These are phyloP conservation scores for Euphrasia arctica DNA, from an alignment of 305 asterid genomes.

Conservation along the genomic window DNA sequence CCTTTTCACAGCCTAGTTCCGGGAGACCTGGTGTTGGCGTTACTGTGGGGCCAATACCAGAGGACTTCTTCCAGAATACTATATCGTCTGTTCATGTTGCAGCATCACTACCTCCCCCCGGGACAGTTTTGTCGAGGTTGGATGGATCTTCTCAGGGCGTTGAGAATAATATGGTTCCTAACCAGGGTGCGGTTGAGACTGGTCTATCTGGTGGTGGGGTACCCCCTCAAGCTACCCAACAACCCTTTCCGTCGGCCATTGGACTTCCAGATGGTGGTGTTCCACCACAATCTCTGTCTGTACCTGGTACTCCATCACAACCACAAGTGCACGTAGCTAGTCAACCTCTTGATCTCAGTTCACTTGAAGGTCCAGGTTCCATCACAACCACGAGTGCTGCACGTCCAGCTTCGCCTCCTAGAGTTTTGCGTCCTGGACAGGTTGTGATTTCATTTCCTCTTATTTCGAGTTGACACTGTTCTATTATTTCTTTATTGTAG, in stretches of 20 bases:
- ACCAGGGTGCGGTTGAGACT: constrained; percentile 44
- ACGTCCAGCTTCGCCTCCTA: constrained; percentile 80
- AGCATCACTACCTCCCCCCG: constrained; percentile 83
- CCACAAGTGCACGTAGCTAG: constrained; percentile 46
- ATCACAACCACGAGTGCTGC: constrained; percentile 47
- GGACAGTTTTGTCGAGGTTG: constrained; percentile 64
- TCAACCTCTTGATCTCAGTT: constrained; percentile 95
- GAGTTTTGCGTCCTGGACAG: constrained; percentile 97
- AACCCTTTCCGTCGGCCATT: constrained; percentile 42
- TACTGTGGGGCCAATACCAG: constrained; percentile 82
- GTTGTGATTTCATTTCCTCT: constrained; percentile 34
- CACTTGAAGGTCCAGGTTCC: constrained; percentile 84
- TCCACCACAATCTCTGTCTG: constrained; percentile 68
- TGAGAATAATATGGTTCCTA: constrained; percentile 43
- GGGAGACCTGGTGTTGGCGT: constrained; percentile 56
- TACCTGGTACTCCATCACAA: constrained; percentile 45
- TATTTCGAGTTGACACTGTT: constrained; percentile 14
- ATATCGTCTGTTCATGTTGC: constrained; percentile 89
- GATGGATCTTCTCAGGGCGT: constrained; percentile 63
- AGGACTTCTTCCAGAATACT: constrained; percentile 97
- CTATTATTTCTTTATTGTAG: neutral
- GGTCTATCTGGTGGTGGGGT: constrained; percentile 75
- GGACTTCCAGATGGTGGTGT: constrained; percentile 91
- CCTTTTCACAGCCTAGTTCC: constrained; percentile 51
- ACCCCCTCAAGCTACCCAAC: constrained; percentile 76